Evolutionary conservation across 176 grass and related monocot genomes (phyloP).

Genomic region (Carex myosuroides): DNA sequence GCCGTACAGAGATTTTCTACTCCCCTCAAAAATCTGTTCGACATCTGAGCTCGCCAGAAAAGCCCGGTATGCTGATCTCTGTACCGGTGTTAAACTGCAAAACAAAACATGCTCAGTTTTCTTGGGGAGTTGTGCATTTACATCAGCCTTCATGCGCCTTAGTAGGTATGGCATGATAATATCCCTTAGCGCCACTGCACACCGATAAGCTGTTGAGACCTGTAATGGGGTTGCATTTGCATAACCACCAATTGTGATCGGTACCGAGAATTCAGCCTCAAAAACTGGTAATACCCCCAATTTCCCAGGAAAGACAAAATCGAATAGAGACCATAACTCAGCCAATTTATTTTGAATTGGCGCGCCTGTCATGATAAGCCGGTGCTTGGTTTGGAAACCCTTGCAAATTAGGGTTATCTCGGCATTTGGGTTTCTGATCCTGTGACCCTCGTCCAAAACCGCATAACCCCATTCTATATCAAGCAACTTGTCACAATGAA

Average conservation of each 20-base stretch:
- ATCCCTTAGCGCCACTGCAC: slow-evolving; percentile 77
- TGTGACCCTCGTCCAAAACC: slow-evolving; percentile 84
- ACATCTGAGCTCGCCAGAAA: slow-evolving; percentile 96
- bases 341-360: slow-evolving; percentile 97
- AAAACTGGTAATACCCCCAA: slow-evolving; percentile 86
- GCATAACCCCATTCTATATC: slow-evolving; percentile 88
- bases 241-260: slow-evolving; percentile 91
- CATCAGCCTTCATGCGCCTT: slow-evolving; percentile 95
- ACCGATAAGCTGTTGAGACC: slow-evolving; percentile 90
- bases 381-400: slow-evolving; percentile 81
- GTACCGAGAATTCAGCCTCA: slow-evolving; percentile 84
- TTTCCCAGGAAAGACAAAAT: slow-evolving; percentile 98
- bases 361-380: slow-evolving; percentile 91
- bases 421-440: slow-evolving; percentile 94
- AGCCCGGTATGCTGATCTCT: slow-evolving; percentile 57
- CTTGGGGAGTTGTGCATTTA: slow-evolving; percentile 79
- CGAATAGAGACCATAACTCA: slow-evolving; percentile 94
- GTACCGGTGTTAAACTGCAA: slow-evolving; percentile 69
- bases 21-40: slow-evolving; percentile 93
- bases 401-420: slow-evolving; percentile 90
- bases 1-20: slow-evolving; percentile 73
- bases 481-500: slow-evolving; percentile 65
- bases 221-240: slow-evolving; percentile 87
- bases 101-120: slow-evolving; percentile 97
- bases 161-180: slow-evolving; percentile 94